Percentiles rank a stretch among this genome's conserved stretches.
These are phyloP conservation scores for Paraphaeosphaeria minitans DNA, from an alignment of 2,329 filamentous ascomycete genomes.

Conservation along the genomic window DNA sequence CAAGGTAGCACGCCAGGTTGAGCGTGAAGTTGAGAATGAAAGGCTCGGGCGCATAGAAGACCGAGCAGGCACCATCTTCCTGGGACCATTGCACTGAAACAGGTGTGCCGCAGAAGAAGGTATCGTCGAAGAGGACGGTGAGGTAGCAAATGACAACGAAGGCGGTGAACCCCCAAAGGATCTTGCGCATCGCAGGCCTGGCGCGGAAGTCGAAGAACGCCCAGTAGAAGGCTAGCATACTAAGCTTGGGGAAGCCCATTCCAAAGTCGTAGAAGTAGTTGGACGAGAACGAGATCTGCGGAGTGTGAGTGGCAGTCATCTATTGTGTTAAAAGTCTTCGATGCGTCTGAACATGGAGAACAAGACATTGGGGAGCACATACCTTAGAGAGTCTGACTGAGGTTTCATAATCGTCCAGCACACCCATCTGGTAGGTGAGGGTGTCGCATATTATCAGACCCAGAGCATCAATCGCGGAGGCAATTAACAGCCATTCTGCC, in stretches of 20 bases:
- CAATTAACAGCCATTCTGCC: constrained; percentile 24
- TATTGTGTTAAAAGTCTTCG: too few relatives aligned
- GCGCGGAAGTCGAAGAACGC: constrained; percentile 25
- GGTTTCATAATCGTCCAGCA: constrained; percentile 25
- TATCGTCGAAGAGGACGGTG: constrained; percentile 28
- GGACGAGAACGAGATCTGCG: constrained; percentile 29
- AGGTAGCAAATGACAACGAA: constrained; percentile 28
- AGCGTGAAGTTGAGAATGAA: constrained; percentile 35
- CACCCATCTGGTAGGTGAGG: constrained; percentile 24
- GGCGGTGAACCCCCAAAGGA: constrained; percentile 25
- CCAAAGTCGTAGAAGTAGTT: constrained; percentile 35
- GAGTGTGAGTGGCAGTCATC: neutral
- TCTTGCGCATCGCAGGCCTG: constrained; percentile 27
- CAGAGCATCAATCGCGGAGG: constrained; percentile 20
- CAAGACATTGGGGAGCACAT: neutral
- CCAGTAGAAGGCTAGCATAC: constrained; percentile 34
- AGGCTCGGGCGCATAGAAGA: constrained; percentile 29
- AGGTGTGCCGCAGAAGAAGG: constrained; percentile 26
- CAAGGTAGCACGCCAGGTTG: constrained; percentile 27
- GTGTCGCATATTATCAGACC: constrained; percentile 27
- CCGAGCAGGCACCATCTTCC: constrained; percentile 29
- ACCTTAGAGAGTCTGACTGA: constrained; percentile 28
- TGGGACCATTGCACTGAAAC: constrained; percentile 29
- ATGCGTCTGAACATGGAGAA: neutral
- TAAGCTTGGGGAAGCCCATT: constrained; percentile 32